These are phyloP conservation scores for Vicia villosa DNA, from an alignment of 306 rosid genomes.

Conservation along the genomic window DNA sequence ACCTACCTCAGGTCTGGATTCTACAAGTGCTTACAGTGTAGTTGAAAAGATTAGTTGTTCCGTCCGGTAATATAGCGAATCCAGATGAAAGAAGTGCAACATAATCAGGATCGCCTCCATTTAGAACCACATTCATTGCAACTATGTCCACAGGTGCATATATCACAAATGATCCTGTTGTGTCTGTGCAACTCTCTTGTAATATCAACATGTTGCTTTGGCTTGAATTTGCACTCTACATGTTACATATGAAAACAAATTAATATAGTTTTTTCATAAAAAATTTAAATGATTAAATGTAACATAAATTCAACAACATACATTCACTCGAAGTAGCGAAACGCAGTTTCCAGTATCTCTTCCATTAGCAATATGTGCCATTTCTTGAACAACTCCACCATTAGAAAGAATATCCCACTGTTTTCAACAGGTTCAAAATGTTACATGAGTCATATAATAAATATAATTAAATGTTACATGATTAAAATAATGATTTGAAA, in stretches of 20 bases:
- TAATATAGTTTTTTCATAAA: neutral
- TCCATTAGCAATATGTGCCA: conserved; percentile 98
- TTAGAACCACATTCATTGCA: conserved; percentile 85
- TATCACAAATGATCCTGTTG: conserved; percentile 80
- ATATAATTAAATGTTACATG: neutral
- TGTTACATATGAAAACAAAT: no score
- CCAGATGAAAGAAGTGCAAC: conserved; percentile 90
- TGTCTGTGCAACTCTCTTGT: conserved; percentile 90
- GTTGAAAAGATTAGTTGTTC: conserved; percentile 91
- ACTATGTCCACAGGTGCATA: conserved; percentile 93
- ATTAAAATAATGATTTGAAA: neutral
- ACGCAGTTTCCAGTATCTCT: conserved; percentile 89
- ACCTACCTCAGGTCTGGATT: conserved; percentile 94
- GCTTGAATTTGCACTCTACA: conserved; percentile 95
- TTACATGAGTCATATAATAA: neutral
- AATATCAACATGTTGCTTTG: conserved; percentile 97
- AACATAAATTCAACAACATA: conserved; percentile 33
- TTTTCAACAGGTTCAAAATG: conserved; percentile 18
- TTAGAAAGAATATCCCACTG: conserved; percentile 99
- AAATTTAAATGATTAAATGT: neutral
- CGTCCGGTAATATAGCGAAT: conserved; percentile 92
- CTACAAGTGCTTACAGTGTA: conserved; percentile 82
- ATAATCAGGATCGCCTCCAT: conserved; percentile 96
- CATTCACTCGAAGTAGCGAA: conserved; percentile 90
- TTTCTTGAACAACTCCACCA: conserved; percentile 96